Conservation (phyloP, 768 basidiomycete species). For the Psilocybe tampanensis region DNA sequence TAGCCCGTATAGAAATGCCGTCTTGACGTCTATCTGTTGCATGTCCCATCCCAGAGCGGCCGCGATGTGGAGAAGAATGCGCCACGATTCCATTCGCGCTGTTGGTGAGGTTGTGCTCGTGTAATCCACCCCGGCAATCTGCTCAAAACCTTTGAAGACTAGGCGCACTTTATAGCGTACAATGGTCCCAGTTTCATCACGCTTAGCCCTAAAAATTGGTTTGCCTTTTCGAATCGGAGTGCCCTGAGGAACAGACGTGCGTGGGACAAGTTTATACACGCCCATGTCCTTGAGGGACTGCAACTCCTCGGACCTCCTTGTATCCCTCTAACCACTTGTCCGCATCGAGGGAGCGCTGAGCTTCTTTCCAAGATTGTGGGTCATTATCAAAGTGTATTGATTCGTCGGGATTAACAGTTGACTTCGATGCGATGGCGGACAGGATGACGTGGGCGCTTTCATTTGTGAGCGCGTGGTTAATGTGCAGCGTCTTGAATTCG, state of each 20-base stretch:
- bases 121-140: slow-evolving; percentile 44
- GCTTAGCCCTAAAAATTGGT: slow-evolving; percentile 13
- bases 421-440: not conserved
- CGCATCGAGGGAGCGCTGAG: slow-evolving; percentile 25
- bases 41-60: slow-evolving; percentile 35
- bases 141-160: slow-evolving; percentile 44
- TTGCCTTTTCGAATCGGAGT: slow-evolving; percentile 24
- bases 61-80: slow-evolving; percentile 36
- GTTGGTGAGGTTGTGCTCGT: slow-evolving; percentile 42
- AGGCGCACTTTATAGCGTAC: slow-evolving; percentile 37
- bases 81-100: slow-evolving; percentile 39
- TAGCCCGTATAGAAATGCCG: slow-evolving; percentile 38
- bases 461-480: not conserved
- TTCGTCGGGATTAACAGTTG: slow-evolving; percentile 2
- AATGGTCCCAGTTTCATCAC: slow-evolving; percentile 28
- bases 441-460: slow-evolving; percentile 4
- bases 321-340: slow-evolving; percentile 19
- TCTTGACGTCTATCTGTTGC: slow-evolving; percentile 42
- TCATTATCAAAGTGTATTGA: slow-evolving; percentile 2
- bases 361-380: slow-evolving; percentile 18
- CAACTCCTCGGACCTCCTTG: slow-evolving; percentile 24
- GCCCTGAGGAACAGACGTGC: slow-evolving; percentile 13
- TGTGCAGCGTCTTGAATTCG: not conserved
- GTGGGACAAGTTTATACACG: slow-evolving; percentile 28
- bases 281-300: slow-evolving; percentile 26